Base-by-base conservation (phyloP, 2,329 filamentous ascomycete species). In the Aspergillus sp. region DNA sequence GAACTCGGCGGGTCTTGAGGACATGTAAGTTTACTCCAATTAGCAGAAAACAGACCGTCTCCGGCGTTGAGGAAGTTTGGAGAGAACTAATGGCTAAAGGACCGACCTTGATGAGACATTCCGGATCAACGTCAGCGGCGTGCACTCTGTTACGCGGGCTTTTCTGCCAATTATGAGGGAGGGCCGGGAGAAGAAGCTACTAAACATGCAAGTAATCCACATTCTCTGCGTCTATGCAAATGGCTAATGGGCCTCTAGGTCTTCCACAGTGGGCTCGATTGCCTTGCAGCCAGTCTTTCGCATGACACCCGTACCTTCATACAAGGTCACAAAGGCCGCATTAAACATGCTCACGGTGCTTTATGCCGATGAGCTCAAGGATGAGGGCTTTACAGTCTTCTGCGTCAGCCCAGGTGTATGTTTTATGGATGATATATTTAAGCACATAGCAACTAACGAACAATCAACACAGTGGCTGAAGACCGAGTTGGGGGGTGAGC, bases 251-350 rank as follows among this genome's bases (percentile, higher is more conserved):
- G 15, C 5, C n/a, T 20, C 5, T 20, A 53, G 51, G 20, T 37
- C 51, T 4, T 46, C 24, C 19, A 39, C 51, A 3, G 24, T 53
- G 3, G 51, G 52, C 27, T 81, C 79, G 0, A 75, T 80, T 4
- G 53, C 67, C 19, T 54, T 64, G 58, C 68, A 69, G 0, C 12
- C 61, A 0, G 47, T 45, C 4, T 75, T 59, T 54, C 53, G 44
- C 1, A 40, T 52, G 1, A 58, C 66, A 15, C 70, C 71, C 0
- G 44, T 60, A 0, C 76, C 76, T 1, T 71, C 74, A 1, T 78
- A 78, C 70, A 74, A 79, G 58, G 72, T 82, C 61, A 74, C 76
- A 15, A 83, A 82, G 60, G 74, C 80, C 0, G 79, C 79, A 0
- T 55, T 81, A 59, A 80, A 81, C 58, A 77, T 77, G 68, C 63